Percentiles rank a stretch among this genome's conserved stretches.
Evolutionary conservation across 176 grass and related monocot species (phyloP).

Genomic region (bread wheat (Triticum aestivum)): IWGSC_CS_RefSeq_v2.1 NC_057804.1:120102719-120103218

Average conservation of each 20-base stretch:
- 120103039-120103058: not conserved
- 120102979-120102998: slow-evolving; percentile 23
- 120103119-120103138: not conserved
- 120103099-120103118: not conserved
- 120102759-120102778: too few relatives aligned
- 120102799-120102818: too few relatives aligned
- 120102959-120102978: not conserved
- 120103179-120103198: not conserved
- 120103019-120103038: not conserved
- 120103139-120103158: not conserved
- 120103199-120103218: not conserved
- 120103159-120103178: not conserved
- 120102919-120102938: too few relatives aligned
- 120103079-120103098: not conserved
- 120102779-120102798: too few relatives aligned
- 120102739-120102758: too few relatives aligned
- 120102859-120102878: too few relatives aligned
- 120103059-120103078: not conserved
- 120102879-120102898: too few relatives aligned
- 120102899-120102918: too few relatives aligned
- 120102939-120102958: not conserved
- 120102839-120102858: too few relatives aligned
- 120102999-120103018: not conserved
- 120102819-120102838: too few relatives aligned
- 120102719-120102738: too few relatives aligned